A percentile compares a stretch with the other conserved stretches of the same genome.
Evolutionary conservation across 805 yeast species (phyloP).

Genomic region (Scheffersomyces coipomensis): DNA sequence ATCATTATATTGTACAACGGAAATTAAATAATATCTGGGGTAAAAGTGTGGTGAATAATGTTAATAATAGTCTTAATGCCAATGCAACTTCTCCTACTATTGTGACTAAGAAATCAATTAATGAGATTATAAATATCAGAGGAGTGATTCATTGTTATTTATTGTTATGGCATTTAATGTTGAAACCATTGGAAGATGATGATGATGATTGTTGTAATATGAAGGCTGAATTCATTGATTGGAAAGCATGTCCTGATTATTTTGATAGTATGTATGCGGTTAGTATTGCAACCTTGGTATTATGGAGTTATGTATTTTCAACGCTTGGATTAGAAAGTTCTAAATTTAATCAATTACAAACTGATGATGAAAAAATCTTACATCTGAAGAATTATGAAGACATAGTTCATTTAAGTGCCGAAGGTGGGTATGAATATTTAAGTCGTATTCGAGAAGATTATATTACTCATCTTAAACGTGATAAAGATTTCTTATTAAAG

Average conservation of each 20-base stretch:
- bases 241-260: constrained; percentile 34
- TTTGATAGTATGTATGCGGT: constrained; percentile 36
- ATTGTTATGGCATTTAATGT: constrained; percentile 38
- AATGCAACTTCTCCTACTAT: background rate
- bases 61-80: constrained; percentile 1
- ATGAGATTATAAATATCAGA: constrained; percentile 30
- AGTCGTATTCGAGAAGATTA: constrained; percentile 34
- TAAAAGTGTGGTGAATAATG: constrained; percentile 8
- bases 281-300: constrained; percentile 34
- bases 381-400: constrained; percentile 17
- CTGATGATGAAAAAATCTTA: constrained; percentile 10
- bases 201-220: constrained; percentile 2
- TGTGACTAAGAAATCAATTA: constrained; percentile 13
- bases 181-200: constrained; percentile 22
- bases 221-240: constrained; percentile 15
- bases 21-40: constrained; percentile 35
- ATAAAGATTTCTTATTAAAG: constrained; percentile 19
- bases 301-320: constrained; percentile 40
- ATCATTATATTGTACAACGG: constrained; percentile 29
- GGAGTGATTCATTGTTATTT: constrained; percentile 39
- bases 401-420: constrained; percentile 27
- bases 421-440: constrained; percentile 37
- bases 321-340: constrained; percentile 32
- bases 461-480: constrained; percentile 18
- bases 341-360: constrained; percentile 12